Conservation (phyloP, 2,329 filamentous ascomycete species). For the Monosporascus sp. region DNA sequence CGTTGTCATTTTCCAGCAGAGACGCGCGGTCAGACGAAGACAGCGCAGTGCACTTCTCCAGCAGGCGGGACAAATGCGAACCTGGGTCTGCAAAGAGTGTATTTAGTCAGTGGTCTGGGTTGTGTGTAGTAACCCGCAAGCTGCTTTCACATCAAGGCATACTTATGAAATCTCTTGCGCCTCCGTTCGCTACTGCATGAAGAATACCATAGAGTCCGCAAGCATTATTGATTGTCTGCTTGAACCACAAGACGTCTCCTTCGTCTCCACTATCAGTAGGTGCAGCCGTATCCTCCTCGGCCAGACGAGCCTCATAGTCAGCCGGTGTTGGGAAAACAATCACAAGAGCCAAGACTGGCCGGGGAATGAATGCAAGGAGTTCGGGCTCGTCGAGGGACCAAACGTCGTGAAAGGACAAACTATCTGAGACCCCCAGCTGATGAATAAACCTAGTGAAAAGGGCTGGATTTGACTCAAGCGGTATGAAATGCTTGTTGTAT, state of each 20-base stretch:
- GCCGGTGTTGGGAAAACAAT: conserved; percentile 62
- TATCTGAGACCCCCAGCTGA: conserved; percentile 54
- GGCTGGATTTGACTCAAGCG: conserved; percentile 50
- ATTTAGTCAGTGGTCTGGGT: no score
- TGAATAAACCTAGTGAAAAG: conserved; percentile 62
- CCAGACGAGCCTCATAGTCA: conserved; percentile 54
- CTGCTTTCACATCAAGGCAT: no score
- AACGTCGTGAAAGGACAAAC: conserved; percentile 62
- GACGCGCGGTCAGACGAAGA: conserved; percentile 51
- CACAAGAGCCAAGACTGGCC: conserved; percentile 61
- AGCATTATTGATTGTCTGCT: conserved; percentile 67
- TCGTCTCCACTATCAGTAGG: conserved; percentile 33
- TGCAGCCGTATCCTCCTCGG: conserved; percentile 11
- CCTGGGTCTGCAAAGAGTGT: conserved; percentile 3
- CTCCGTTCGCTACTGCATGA: conserved; percentile 59
- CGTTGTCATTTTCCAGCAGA: conserved; percentile 58
- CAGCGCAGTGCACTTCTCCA: conserved; percentile 57
- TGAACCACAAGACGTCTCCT: conserved; percentile 68
- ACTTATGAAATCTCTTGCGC: conserved; percentile 40
- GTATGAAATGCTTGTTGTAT: conserved; percentile 22
- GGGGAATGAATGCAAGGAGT: conserved; percentile 60
- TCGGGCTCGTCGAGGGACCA: conserved; percentile 64
- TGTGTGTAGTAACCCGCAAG: no score
- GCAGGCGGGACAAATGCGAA: conserved; percentile 41
- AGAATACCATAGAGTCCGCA: conserved; percentile 65